phyloP scores from a whole-genome alignment of 768 basidiomycete genomes.

The Sporobolomyces pararoseus region DNA sequence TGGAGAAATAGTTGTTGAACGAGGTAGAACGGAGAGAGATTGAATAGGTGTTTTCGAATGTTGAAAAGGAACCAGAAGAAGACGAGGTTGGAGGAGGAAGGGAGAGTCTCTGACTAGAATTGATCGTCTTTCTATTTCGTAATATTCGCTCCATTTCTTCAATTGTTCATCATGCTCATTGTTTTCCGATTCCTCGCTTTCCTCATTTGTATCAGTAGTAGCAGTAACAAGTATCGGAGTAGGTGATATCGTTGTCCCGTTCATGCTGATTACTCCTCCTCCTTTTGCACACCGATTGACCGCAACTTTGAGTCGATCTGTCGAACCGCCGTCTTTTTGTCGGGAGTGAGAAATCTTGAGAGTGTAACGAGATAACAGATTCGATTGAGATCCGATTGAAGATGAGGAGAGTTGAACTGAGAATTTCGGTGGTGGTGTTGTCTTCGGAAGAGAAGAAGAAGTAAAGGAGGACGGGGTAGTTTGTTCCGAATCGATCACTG shows the following conservation, averaged over 20 bases:
- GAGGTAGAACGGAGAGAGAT: not conserved
- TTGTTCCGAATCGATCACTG: no score
- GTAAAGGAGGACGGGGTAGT: no score
- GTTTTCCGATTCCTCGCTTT: conserved; percentile 49
- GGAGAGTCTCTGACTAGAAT: no score
- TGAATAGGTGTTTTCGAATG: no score
- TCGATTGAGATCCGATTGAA: no score
- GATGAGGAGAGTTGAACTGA: no score
- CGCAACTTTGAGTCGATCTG: conserved; percentile 54
- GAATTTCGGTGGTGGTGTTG: no score
- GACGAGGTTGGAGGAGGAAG: no score
- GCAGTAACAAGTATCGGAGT: no score
- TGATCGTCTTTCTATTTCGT: not conserved
- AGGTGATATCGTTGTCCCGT: conserved; percentile 58
- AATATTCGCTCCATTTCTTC: not conserved
- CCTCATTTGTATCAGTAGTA: conserved; percentile 54
- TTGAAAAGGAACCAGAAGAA: not conserved
- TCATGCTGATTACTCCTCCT: conserved; percentile 75
- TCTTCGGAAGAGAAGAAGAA: no score
- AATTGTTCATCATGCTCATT: not conserved
- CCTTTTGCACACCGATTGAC: conserved; percentile 75
- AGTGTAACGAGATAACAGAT: no score
- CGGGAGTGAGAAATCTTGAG: no score
- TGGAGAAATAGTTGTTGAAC: not conserved
- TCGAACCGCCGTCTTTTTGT: conserved; percentile 23